A percentile compares a stretch with the other conserved stretches of the same genome.
phyloP scores from a whole-genome alignment of 2,329 filamentous ascomycete genomes.

The Colletotrichum incanum region DNA sequence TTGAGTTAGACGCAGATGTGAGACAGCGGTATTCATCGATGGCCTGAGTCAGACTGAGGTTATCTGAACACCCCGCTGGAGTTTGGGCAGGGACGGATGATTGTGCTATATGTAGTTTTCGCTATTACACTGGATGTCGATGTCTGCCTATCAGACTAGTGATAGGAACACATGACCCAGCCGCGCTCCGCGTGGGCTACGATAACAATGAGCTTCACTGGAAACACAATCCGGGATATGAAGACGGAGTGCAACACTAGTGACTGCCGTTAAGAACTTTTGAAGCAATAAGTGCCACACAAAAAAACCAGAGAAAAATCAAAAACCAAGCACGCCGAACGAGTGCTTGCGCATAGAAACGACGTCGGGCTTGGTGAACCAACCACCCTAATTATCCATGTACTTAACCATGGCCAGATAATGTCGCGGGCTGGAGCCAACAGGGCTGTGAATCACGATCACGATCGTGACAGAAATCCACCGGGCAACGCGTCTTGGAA shows the following conservation, averaged over 20 bases:
- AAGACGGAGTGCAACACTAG: no score
- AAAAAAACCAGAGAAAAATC: neutral
- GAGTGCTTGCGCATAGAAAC: neutral
- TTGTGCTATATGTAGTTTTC: no score
- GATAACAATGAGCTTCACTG: no score
- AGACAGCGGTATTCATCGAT: neutral
- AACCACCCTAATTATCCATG: slow-evolving; percentile 5
- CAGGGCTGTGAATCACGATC: slow-evolving; percentile 1
- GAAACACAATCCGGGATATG: no score
- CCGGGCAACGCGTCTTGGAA: slow-evolving; percentile 10
- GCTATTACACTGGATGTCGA: no score
- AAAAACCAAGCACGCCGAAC: neutral
- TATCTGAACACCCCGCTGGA: no score
- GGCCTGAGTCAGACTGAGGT: no score
- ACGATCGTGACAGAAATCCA: slow-evolving; percentile 8
- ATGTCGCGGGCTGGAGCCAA: neutral
- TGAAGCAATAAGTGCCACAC: neutral
- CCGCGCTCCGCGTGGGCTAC: no score
- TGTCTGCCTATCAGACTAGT: no score
- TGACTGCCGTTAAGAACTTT: neutral
- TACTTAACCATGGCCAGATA: neutral
- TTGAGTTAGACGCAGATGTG: neutral
- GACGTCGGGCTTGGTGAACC: neutral
- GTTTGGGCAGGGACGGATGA: no score
- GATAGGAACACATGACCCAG: no score